phyloP scores from a whole-genome alignment of 257 asterid species.

The Haberlea rhodopensis region DNA sequence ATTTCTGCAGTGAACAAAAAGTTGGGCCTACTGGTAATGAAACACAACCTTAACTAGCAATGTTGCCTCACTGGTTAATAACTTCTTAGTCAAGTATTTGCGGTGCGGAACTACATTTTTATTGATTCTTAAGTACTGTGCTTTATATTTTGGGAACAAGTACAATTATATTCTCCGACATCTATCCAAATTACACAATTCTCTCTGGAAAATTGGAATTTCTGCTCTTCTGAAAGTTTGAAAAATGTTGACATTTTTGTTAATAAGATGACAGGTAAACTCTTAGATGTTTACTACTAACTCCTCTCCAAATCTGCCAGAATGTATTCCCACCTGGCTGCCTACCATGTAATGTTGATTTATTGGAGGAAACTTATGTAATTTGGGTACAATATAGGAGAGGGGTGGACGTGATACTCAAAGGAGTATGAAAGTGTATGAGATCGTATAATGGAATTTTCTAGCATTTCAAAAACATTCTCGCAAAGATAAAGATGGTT shows the following conservation, averaged over 20 bases:
- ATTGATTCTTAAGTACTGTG: too few species aligned
- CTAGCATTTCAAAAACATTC: background rate
- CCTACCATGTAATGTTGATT: background rate
- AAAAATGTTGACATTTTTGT: background rate
- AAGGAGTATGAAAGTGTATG: background rate
- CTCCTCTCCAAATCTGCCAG: background rate
- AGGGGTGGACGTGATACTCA: background rate
- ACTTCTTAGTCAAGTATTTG: too few species aligned
- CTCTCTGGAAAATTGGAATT: background rate
- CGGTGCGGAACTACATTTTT: background rate
- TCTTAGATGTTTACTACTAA: background rate
- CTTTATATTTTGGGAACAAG: background rate
- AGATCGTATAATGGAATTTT: background rate
- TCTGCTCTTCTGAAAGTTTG: background rate
- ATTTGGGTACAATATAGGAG: background rate
- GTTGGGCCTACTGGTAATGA: slow-evolving; percentile 79
- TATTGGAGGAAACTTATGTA: background rate
- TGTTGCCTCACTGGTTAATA: background rate
- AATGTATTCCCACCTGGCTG: background rate
- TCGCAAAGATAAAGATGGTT: background rate
- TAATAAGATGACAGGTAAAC: background rate
- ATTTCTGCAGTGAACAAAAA: slow-evolving; percentile 72
- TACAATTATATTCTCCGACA: background rate
- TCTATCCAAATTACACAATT: background rate
- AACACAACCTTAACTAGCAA: background rate